Percentiles rank a stretch among this genome's conserved stretches.
These are phyloP conservation scores for Canna indica DNA, from an alignment of 176 grass and related monocot species.

Conservation along the genomic window DNA sequence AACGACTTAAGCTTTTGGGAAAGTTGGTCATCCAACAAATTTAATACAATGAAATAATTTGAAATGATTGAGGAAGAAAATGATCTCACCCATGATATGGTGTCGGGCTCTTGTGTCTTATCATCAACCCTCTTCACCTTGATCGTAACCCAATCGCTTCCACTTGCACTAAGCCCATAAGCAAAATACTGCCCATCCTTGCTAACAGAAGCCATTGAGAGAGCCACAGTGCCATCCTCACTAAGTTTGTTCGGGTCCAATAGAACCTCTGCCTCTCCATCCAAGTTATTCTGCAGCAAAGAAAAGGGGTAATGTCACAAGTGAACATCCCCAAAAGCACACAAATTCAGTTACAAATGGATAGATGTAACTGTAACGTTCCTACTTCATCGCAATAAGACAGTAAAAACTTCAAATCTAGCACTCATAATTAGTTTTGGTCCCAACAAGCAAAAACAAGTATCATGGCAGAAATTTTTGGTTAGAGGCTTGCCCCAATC, in stretches of 20 bases:
- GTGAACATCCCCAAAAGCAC: not conserved
- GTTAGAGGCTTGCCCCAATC: no score
- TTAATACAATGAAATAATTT: not conserved
- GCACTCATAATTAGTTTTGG: no score
- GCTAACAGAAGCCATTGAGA: slow-evolving; percentile 48
- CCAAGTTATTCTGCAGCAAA: slow-evolving; percentile 52
- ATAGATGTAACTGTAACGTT: no score
- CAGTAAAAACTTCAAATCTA: not conserved
- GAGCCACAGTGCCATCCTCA: slow-evolving; percentile 71
- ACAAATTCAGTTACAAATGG: not conserved
- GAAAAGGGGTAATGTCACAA: not conserved
- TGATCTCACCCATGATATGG: slow-evolving; percentile 67
- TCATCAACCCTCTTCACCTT: slow-evolving; percentile 54
- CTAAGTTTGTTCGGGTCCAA: slow-evolving; percentile 88
- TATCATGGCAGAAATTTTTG: no score
- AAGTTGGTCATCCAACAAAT: no score
- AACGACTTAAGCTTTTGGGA: no score
- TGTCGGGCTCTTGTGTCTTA: slow-evolving; percentile 47
- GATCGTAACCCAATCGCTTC: slow-evolving; percentile 86
- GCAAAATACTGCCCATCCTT: slow-evolving; percentile 87
- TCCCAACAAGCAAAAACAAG: no score
- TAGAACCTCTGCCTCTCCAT: slow-evolving; percentile 48
- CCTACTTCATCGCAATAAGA: not conserved
- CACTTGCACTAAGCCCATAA: slow-evolving; percentile 77
- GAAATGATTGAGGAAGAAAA: not conserved